Evolutionary conservation across 495 filamentous ascomycete genomes (phyloP).

Genomic region (Aspergillus bridgeri): DNA sequence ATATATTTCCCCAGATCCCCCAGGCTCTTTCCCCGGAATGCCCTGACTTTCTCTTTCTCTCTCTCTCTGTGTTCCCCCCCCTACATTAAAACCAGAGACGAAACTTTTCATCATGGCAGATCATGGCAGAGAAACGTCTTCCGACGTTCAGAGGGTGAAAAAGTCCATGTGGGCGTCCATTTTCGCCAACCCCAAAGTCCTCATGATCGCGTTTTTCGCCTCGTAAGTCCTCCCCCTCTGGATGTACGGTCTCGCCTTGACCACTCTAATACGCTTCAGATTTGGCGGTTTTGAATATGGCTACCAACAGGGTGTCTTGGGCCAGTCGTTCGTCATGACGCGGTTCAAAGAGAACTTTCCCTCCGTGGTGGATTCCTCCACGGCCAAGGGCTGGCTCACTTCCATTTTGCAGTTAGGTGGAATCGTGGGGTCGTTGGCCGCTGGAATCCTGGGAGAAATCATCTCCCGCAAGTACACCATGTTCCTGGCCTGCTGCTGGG

Average conservation of each 20-base stretch:
- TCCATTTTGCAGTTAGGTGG: constrained; percentile 74
- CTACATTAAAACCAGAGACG: too few species aligned
- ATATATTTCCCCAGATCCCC: too few species aligned
- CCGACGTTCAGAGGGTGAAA: too few species aligned
- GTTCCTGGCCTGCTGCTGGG: constrained; percentile 68
- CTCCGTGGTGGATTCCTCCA: constrained; percentile 35
- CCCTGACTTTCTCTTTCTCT: too few species aligned
- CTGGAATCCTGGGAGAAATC: constrained; percentile 51
- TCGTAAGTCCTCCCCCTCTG: constrained; percentile 25
- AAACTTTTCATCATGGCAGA: too few species aligned
- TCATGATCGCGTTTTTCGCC: constrained; percentile 43
- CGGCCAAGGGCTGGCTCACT: constrained; percentile 42
- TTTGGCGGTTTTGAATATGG: constrained; percentile 48
- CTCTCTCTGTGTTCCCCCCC: too few species aligned
- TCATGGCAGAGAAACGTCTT: too few species aligned
- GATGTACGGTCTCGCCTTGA: not conserved
- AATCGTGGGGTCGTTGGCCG: constrained; percentile 65
- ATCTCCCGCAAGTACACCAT: constrained; percentile 68
- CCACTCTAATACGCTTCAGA: constrained; percentile 12
- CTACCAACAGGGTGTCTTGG: constrained; percentile 45
- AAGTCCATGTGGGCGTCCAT: too few species aligned
- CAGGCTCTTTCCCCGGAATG: too few species aligned
- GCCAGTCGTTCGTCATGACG: constrained; percentile 42
- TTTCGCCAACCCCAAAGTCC: constrained; percentile 36
- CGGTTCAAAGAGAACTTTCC: constrained; percentile 44